phyloP scores from a whole-genome alignment of 2,329 filamentous ascomycete genomes.

The Aureobasidium sp. region DNA sequence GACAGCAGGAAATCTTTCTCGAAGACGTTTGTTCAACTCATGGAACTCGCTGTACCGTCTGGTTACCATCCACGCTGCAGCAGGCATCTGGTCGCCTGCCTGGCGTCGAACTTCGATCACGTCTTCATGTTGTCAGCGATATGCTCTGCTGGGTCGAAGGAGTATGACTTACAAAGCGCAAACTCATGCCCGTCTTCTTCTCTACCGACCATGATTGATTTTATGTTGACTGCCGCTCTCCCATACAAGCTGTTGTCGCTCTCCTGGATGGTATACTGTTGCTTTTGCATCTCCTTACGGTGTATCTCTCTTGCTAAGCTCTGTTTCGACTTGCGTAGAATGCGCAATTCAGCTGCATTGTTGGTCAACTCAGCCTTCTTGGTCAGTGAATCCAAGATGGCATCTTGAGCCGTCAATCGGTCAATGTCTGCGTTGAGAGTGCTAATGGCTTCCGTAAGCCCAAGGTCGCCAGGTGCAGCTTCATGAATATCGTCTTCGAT shows the following conservation, averaged over 20 bases:
- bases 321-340: slow-evolving; percentile 85
- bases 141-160: neutral
- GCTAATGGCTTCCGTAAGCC: slow-evolving; percentile 85
- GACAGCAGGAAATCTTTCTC: slow-evolving; percentile 78
- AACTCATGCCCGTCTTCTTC: slow-evolving; percentile 92
- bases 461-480: slow-evolving; percentile 88
- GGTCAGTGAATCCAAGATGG: slow-evolving; percentile 83
- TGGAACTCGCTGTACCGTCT: slow-evolving; percentile 95
- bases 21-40: slow-evolving; percentile 83
- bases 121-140: slow-evolving; percentile 40
- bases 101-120: slow-evolving; percentile 85
- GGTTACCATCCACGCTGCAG: slow-evolving; percentile 90
- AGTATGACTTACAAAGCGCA: slow-evolving; percentile 58
- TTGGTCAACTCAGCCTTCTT: slow-evolving; percentile 95
- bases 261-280: slow-evolving; percentile 95
- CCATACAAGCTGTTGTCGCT: slow-evolving; percentile 96
- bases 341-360: slow-evolving; percentile 86
- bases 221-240: slow-evolving; percentile 80
- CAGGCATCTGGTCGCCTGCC: slow-evolving; percentile 90
- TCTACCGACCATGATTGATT: slow-evolving; percentile 82
- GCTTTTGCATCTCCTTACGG: slow-evolving; percentile 88
- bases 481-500: slow-evolving; percentile 82
- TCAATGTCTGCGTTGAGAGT: slow-evolving; percentile 86
- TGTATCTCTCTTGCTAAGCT: slow-evolving; percentile 89
- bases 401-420: slow-evolving; percentile 77